These are phyloP conservation scores for Kuraishia piskuri DNA, from an alignment of 805 yeast genomes.

Conservation along the genomic window DNA sequence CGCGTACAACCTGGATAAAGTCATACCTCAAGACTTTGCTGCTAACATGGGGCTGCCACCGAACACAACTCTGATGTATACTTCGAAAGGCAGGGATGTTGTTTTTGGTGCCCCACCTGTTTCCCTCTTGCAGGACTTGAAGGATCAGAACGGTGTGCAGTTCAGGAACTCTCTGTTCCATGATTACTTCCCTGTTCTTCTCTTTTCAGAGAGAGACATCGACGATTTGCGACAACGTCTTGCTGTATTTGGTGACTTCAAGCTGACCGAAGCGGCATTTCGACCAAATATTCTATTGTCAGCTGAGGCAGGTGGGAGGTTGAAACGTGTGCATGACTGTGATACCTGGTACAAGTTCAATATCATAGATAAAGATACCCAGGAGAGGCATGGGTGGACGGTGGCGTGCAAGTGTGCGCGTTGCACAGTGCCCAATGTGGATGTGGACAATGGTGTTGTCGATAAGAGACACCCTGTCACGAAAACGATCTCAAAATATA, in stretches of 20 bases:
- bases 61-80: conserved; percentile 13
- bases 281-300: conserved; percentile 19
- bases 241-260: conserved; percentile 5
- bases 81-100: conserved; percentile 18
- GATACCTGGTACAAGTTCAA: conserved; percentile 18
- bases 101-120: conserved; percentile 14
- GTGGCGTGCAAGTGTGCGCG: conserved; percentile 19
- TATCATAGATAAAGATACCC: conserved; percentile 6
- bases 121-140: conserved; percentile 3
- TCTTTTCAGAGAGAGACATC: conserved; percentile 16
- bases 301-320: conserved; percentile 4
- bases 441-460: conserved; percentile 11
- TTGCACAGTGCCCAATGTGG: conserved; percentile 20
- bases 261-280: conserved; percentile 14
- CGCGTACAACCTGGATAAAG: conserved; percentile 14
- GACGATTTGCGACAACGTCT: conserved; percentile 9
- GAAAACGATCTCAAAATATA: conserved; percentile 15
- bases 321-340: conserved; percentile 14
- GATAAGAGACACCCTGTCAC: conserved; percentile 15
- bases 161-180: conserved; percentile 18
- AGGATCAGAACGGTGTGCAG: conserved; percentile 3
- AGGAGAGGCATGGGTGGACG: conserved; percentile 10
- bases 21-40: conserved; percentile 12
- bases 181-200: conserved; percentile 21
- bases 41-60: conserved; percentile 12